phyloP scores from a whole-genome alignment of 1,284 basidiomycete species.

The Amylostereum chailletii region DNA sequence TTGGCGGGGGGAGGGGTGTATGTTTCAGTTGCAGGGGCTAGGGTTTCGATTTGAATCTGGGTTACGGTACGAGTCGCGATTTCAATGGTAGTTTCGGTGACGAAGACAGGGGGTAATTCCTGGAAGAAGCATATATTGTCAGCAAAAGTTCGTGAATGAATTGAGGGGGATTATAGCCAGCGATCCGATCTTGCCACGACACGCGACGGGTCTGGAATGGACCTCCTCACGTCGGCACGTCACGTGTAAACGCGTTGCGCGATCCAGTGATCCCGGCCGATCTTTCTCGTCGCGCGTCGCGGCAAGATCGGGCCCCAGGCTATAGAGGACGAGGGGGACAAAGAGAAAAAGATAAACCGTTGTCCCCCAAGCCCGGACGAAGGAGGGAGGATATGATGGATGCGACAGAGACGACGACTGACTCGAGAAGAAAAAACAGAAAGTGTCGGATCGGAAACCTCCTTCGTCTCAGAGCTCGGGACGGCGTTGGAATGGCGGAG shows the following conservation, averaged over 20 bases:
- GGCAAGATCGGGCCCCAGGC: conserved; percentile 36
- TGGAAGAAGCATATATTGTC: conserved; percentile 24
- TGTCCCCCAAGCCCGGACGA: conserved; percentile 82
- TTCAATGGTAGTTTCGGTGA: conserved; percentile 36
- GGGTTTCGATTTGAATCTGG: conserved; percentile 44
- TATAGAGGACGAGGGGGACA: conserved; percentile 65
- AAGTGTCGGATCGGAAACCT: conserved; percentile 43
- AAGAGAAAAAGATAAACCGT: conserved; percentile 48
- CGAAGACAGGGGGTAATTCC: conserved; percentile 49
- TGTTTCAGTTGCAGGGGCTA: conserved; percentile 34
- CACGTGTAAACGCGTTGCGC: conserved; percentile 31
- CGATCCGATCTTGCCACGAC: conserved; percentile 28
- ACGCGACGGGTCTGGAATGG: conserved; percentile 14
- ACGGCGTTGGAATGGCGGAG: conserved; percentile 68
- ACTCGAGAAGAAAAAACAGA: conserved; percentile 32
- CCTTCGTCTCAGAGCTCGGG: conserved; percentile 89
- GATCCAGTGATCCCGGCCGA: conserved; percentile 14
- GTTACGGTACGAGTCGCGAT: conserved; percentile 57
- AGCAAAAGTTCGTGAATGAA: conserved; percentile 18
- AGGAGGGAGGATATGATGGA: conserved; percentile 50
- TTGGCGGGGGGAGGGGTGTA: conserved; percentile 68
- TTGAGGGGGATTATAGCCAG: conserved; percentile 27
- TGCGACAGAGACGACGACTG: conserved; percentile 54
- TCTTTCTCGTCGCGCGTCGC: conserved; percentile 23
- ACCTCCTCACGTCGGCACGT: conserved; percentile 15